phyloP scores from a whole-genome alignment of 768 basidiomycete genomes.

The Vararia minispora region DNA sequence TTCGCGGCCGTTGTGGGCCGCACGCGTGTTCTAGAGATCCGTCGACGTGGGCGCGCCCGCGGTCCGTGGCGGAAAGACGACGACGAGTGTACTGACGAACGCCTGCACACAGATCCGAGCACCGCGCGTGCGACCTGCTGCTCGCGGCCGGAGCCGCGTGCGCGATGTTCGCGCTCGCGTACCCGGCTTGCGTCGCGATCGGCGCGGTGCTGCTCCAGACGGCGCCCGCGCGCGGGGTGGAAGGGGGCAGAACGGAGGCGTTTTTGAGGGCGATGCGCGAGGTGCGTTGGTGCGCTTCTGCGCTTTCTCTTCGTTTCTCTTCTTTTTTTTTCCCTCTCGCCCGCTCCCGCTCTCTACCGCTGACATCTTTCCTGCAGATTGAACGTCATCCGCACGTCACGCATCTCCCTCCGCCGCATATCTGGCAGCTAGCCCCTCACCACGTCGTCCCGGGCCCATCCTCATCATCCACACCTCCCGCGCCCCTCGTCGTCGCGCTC shows the following conservation, averaged over 20 bases:
- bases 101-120: slow-evolving; percentile 38
- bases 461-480: no score
- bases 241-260: slow-evolving; percentile 64
- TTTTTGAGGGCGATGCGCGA: slow-evolving; percentile 78
- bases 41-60: no score
- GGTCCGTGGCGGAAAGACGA: no score
- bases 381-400: slow-evolving; percentile 77
- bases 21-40: no score
- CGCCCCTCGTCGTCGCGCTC: slow-evolving; percentile 62
- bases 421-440: slow-evolving; percentile 66
- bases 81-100: no score
- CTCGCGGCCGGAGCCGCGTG: slow-evolving; percentile 68
- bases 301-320: slow-evolving; percentile 5
- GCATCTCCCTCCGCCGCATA: slow-evolving; percentile 75
- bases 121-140: slow-evolving; percentile 72
- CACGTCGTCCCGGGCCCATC: slow-evolving; percentile 8
- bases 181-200: slow-evolving; percentile 72
- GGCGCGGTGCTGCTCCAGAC: slow-evolving; percentile 88
- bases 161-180: slow-evolving; percentile 75
- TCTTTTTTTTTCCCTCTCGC: slow-evolving; percentile 3
- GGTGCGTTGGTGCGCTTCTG: slow-evolving; percentile 30
- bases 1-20: no score
- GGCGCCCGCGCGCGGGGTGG: slow-evolving; percentile 51
- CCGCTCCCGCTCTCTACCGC: neutral
- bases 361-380: slow-evolving; percentile 32